Base-by-base conservation (phyloP, 805 yeast species). In the Kuraishia cidri region DNA sequence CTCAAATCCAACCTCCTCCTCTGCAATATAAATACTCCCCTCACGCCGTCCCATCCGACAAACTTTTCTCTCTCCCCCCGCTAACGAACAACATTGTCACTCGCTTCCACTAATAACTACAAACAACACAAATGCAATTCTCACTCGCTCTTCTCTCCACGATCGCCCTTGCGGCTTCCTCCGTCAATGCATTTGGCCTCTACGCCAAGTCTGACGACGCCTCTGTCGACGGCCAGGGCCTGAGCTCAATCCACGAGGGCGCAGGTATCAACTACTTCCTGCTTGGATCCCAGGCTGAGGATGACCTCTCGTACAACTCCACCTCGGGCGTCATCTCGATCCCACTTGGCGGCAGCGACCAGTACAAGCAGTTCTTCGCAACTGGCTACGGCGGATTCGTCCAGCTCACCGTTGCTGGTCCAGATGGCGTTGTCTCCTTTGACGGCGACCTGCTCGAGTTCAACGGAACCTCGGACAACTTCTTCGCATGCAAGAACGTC, bases 401-500 rank as follows among this genome's bases (percentile, higher is more conserved):
- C 19, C n/a, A 32, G 11, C 27, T 37, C 25, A 20, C 38, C 16
- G 41, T 32, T 30, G 24, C 15, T 7, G 25, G 31, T 25, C 26
- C 40, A 17, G 13, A 29, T 19, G 29, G 31, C 4, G 5, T 28
- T 7, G 30, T 37, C 24, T 15, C 35, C 4, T 19, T 20, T 14
- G 17, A 20, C 29, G 19, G 20, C 32, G 56, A 50, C 21, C 33
- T 37, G 14, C 45, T 65, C 30, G 30, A 37, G 11, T 48, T 50
- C 33, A 44, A 54, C 26, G 62, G 62, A 28, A 34, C 58, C 14
- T 15, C 52, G 17, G 42, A 40, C 20, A 49, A 48, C 20, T 63
- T 66, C 52, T 61, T 49, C 41, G 72, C 65, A 32, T 61, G 62
- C 42, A 61, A 54, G 58, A 56, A 65, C 53, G 52, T 60, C 37